Evolutionary conservation across 805 yeast species (phyloP), one percentile per base, ranked within the genome.

Genomic region (Blastobotrys chiropterorum): DNA sequence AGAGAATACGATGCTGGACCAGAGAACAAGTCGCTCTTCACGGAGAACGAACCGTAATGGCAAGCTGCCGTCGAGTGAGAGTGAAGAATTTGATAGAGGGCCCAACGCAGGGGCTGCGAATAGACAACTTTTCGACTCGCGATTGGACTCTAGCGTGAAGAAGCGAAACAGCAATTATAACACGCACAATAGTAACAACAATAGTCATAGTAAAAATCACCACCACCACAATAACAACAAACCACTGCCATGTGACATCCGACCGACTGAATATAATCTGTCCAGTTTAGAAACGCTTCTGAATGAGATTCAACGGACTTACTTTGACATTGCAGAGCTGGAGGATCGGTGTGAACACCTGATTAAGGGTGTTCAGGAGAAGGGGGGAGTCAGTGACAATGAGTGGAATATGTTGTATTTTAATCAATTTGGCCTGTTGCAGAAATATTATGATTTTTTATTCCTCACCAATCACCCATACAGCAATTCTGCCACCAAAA

Each of bases 391-490:
- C 38, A 26, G 22, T n/a, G 53, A 50, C 14, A 22, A 42, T 5
- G 44, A 40, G 31, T 56, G 54, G 45, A 21, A 19, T 20, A 50
- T 53, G 43, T 46, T 58, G 38, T 59, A 50, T 44, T 45, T 39
- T 16, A 31, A 22, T 39, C 62, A 60, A 31, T 51, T 49, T 19
- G 42, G 48, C 30, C 54, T 59, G 14, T 52, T 58, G 40, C 60
- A 49, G 39, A 48, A 49, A 20, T 60, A 61, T 49, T 59, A 53
- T 42, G 61, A 60, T 39, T 59, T 61, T 48, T 47, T 61, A 49
- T 54, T 56, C 41, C 50, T 56, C 17, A 61, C 62, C 20, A 57
- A 56, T 44, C 59, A 59, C 43, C 58, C 62, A 4, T 48, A 51
- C 14, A 62, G 62, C 3, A 48, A 49, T 31, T n/a, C 54, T 2